These are phyloP conservation scores for Corynascus novoguineensis DNA, from an alignment of 495 filamentous ascomycete genomes.

Conservation along the genomic window DNA sequence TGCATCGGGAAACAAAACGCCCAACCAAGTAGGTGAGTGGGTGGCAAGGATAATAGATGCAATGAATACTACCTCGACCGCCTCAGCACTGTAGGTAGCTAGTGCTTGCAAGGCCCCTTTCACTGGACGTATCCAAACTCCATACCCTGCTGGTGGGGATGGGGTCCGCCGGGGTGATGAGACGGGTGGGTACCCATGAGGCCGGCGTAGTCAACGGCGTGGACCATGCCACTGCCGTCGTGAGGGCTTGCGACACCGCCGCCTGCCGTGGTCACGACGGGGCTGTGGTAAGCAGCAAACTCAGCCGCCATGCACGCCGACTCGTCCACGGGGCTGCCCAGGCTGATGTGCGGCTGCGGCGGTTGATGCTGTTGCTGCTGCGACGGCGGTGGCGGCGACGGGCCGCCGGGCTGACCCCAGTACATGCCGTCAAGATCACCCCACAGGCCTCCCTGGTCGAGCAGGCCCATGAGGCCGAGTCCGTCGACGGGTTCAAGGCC, in stretches of 20 bases:
- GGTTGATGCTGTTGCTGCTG: too few species aligned
- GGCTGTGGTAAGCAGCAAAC: slow-evolving; percentile 21
- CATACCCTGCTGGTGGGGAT: slow-evolving; percentile 8
- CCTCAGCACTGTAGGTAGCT: too few species aligned
- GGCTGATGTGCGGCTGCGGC: background rate
- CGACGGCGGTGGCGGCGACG: too few species aligned
- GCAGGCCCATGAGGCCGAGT: slow-evolving; percentile 47
- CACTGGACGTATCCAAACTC: slow-evolving; percentile 21
- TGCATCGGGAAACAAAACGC: too few species aligned
- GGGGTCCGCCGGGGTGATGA: background rate
- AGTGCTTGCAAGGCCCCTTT: too few species aligned
- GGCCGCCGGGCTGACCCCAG: slow-evolving; percentile 30
- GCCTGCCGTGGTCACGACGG: background rate
- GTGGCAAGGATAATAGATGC: too few species aligned
- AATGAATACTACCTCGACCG: too few species aligned
- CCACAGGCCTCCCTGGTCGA: slow-evolving; percentile 52
- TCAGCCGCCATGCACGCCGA: slow-evolving; percentile 18
- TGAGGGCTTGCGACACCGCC: background rate
- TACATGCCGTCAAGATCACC: slow-evolving; percentile 49
- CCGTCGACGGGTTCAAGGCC: slow-evolving; percentile 47
- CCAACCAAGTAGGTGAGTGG: too few species aligned
- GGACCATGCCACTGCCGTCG: slow-evolving; percentile 12
- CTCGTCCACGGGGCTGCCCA: slow-evolving; percentile 30
- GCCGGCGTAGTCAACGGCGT: slow-evolving; percentile 10
- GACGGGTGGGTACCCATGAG: slow-evolving; percentile 16